Percentiles rank a stretch among this genome's conserved stretches.
Conservation (phyloP, 1,284 basidiomycete species). For the Leccinum huronense region DNA sequence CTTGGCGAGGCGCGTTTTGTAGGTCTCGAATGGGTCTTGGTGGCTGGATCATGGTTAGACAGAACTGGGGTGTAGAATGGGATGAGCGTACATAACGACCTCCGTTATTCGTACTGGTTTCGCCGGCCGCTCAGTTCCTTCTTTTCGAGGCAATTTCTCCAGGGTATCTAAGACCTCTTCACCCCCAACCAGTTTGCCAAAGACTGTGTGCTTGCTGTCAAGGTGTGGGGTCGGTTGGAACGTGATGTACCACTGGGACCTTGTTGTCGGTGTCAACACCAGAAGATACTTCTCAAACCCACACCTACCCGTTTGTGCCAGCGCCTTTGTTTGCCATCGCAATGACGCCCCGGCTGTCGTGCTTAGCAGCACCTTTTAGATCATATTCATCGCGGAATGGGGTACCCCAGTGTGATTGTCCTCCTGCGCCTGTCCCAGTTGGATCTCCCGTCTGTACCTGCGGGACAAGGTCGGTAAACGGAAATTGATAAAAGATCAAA, state of each 20-base stretch:
- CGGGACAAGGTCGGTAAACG: neutral
- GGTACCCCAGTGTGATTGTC: slow-evolving; percentile 92
- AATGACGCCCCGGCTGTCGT: slow-evolving; percentile 76
- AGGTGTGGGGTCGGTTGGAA: slow-evolving; percentile 81
- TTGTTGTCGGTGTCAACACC: slow-evolving; percentile 31
- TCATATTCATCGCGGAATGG: slow-evolving; percentile 94
- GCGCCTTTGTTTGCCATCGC: slow-evolving; percentile 94
- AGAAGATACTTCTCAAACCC: neutral
- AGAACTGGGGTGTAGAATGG: neutral
- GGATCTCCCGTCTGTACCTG: slow-evolving; percentile 96
- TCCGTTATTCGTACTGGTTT: slow-evolving; percentile 81
- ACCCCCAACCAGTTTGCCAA: slow-evolving; percentile 94
- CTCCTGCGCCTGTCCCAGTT: slow-evolving; percentile 92
- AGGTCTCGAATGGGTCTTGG: slow-evolving; percentile 85
- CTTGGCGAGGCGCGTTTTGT: slow-evolving; percentile 72
- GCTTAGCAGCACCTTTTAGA: slow-evolving; percentile 80
- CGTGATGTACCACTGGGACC: slow-evolving; percentile 89
- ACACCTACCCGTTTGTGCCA: slow-evolving; percentile 71
- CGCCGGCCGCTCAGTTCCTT: slow-evolving; percentile 82
- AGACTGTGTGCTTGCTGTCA: slow-evolving; percentile 89
- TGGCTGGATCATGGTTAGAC: slow-evolving; percentile 44
- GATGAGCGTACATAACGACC: slow-evolving; percentile 63
- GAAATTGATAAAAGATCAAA: neutral
- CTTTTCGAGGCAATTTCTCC: slow-evolving; percentile 78
- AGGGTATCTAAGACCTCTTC: slow-evolving; percentile 85